Base-by-base conservation (phyloP, 352 stramenopile genomes). In the Globisporangium sylvaticum region DNA sequence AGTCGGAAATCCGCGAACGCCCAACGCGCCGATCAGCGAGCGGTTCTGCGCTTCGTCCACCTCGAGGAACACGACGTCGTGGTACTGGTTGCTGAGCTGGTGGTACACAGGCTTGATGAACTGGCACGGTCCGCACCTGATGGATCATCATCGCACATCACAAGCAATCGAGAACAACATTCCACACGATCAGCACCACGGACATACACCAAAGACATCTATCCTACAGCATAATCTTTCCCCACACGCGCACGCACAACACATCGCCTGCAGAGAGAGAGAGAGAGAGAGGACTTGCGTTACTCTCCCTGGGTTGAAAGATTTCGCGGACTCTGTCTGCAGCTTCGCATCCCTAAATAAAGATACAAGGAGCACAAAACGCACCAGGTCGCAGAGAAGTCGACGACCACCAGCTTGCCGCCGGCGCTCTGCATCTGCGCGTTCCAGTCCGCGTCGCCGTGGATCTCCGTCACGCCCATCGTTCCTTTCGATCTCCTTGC, bases 371-470 rank as follows among this genome's bases (percentile, higher is more conserved):
- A 46, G 14, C 27, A 50, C 15, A 48, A 48, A 15, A 71, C 74
- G 70, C 73, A 96, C 88, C 88, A 96, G 18, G 84, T 87, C 44
- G 88, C 88, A 3, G 86, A 94, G 61, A 96, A 96, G 73, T 96
- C 86, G 24, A 90, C 88, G 9, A 96, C 86, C n/a, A 96, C 87
- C n/a, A 96, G 78, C 70, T 96, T 94, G n/a, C 82, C 85, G 31
- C 85, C 81, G 20, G 88, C 88, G 46, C 70, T 73, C 59, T 80
- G 72, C 77, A 94, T 88, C 73, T 90, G 76, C 71, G 82, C 67
- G 76, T 94, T 92, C 80, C 84, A 96, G 65, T 95, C 88, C 12
- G 74, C 77, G 34, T 94, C 81, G 55, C 86, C 84, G 32, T 76
- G 67, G 60, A 96, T 88, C 53, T 89, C 71, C 34, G 81, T 79